These are phyloP conservation scores for Rubia occidens DNA, from an alignment of 305 asterid genomes.

Conservation along the genomic window DNA sequence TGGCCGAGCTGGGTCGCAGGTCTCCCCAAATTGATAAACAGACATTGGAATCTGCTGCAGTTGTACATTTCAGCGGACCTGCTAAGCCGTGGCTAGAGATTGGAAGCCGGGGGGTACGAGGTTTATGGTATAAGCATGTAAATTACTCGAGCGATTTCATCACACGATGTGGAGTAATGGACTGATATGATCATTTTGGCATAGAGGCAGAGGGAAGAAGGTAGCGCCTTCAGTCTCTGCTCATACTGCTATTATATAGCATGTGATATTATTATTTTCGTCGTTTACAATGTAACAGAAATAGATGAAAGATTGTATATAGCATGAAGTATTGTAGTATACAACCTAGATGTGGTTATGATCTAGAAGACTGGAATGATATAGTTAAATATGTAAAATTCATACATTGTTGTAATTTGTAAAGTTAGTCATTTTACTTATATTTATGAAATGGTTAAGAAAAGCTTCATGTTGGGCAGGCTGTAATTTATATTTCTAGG, in stretches of 20 bases:
- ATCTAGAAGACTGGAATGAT: too few relatives aligned
- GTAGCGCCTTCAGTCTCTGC: constrained; percentile 73
- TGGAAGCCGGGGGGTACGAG: constrained; percentile 38
- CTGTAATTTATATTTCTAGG: not conserved
- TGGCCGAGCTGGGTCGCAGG: constrained; percentile 60
- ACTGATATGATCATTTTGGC: constrained; percentile 27
- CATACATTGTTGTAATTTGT: constrained; percentile 15
- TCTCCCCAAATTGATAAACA: constrained; percentile 20
- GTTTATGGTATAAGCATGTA: constrained; percentile 54
- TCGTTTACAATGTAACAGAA: constrained; percentile 22
- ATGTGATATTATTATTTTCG: constrained; percentile 20
- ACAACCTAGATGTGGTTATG: constrained; percentile 23
- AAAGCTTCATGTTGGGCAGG: not conserved
- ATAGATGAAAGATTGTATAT: constrained; percentile 30
- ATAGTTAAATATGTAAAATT: constrained; percentile 15
- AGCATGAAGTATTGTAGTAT: constrained; percentile 21
- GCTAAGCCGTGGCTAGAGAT: constrained; percentile 94
- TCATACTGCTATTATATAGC: constrained; percentile 20
- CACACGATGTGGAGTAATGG: constrained; percentile 42
- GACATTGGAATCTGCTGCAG: constrained; percentile 41
- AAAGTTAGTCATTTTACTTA: constrained; percentile 6
- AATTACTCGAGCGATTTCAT: constrained; percentile 50
- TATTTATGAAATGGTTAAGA: constrained; percentile 3
- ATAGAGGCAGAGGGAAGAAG: constrained; percentile 68
- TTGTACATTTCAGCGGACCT: constrained; percentile 75